These are phyloP conservation scores for Saturnispora saitoi DNA, from an alignment of 805 yeast genomes.

Conservation along the genomic window DNA sequence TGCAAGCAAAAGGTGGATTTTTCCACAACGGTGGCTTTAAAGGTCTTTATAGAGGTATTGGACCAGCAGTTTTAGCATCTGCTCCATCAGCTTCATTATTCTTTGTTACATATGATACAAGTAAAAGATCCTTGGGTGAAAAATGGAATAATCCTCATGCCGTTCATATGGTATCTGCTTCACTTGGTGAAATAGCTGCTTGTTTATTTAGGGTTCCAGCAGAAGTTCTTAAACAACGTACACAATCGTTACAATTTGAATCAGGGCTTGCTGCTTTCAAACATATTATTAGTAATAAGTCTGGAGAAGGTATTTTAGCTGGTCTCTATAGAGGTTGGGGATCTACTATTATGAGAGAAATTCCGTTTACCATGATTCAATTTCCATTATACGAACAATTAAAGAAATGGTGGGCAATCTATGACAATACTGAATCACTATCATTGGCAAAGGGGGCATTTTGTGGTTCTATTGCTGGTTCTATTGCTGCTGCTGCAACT, in stretches of 20 bases:
- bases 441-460: constrained; percentile 72
- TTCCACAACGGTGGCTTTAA: constrained; percentile 86
- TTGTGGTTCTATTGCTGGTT: constrained; percentile 79
- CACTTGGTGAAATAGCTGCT: constrained; percentile 87
- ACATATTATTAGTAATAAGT: constrained; percentile 48
- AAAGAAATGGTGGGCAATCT: constrained; percentile 50
- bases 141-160: constrained; percentile 26
- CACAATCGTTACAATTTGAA: constrained; percentile 60
- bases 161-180: constrained; percentile 82
- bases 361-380: constrained; percentile 93
- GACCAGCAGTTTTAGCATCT: constrained; percentile 87
- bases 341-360: constrained; percentile 88
- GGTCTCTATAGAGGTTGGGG: constrained; percentile 92
- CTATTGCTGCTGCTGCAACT: constrained; percentile 70
- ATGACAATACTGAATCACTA: constrained; percentile 32
- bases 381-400: constrained; percentile 87
- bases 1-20: constrained; percentile 94
- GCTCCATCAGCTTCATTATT: constrained; percentile 83
- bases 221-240: constrained; percentile 90
- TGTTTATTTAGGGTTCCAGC: constrained; percentile 94
- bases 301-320: constrained; percentile 68
- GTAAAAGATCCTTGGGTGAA: constrained; percentile 35
- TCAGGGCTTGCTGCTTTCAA: constrained; percentile 62
- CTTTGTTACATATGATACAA: constrained; percentile 75
- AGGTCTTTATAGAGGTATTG: constrained; percentile 88